Evolutionary conservation across 352 stramenopile genomes (phyloP).

Genomic region (Phytopythium mirpurense): DNA sequence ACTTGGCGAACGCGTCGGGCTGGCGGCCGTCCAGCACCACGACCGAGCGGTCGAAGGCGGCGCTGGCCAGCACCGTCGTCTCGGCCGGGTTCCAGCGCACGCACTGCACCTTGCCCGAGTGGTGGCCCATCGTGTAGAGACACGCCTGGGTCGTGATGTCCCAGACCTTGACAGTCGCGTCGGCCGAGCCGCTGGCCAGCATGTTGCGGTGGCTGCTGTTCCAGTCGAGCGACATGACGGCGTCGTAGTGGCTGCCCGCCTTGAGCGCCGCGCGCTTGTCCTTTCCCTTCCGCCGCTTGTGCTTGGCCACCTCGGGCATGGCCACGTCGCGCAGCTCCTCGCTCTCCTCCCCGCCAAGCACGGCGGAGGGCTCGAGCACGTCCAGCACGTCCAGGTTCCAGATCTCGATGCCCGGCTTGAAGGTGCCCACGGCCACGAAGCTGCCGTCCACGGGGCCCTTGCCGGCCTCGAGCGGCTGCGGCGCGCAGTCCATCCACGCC

Average conservation of each 20-base stretch:
- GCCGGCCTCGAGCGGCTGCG: constrained; percentile 46
- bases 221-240: constrained; percentile 98
- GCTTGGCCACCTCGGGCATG: constrained; percentile 63
- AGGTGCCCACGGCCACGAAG: constrained; percentile 99
- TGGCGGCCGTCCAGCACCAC: constrained; percentile 93
- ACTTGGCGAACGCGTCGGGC: constrained; percentile 74
- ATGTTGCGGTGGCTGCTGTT: constrained; percentile 96
- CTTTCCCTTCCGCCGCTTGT: constrained; percentile 75
- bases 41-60: constrained; percentile 93
- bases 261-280: constrained; percentile 53
- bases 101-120: constrained; percentile 98
- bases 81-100: constrained; percentile 96
- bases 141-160: constrained; percentile 91
- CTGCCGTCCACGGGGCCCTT: constrained; percentile 87
- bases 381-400: constrained; percentile 99
- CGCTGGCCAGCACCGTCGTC: constrained; percentile 94
- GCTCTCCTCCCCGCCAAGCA: constrained; percentile 92
- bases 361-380: constrained; percentile 94
- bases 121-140: constrained; percentile 96
- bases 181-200: constrained; percentile 96
- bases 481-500: constrained; percentile 93
- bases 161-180: constrained; percentile 97
- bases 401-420: constrained; percentile 99
- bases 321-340: constrained; percentile 72
- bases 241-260: constrained; percentile 95